Evolutionary conservation across 768 basidiomycete species (phyloP).

Genomic region (Calocybe cyanea): DNA sequence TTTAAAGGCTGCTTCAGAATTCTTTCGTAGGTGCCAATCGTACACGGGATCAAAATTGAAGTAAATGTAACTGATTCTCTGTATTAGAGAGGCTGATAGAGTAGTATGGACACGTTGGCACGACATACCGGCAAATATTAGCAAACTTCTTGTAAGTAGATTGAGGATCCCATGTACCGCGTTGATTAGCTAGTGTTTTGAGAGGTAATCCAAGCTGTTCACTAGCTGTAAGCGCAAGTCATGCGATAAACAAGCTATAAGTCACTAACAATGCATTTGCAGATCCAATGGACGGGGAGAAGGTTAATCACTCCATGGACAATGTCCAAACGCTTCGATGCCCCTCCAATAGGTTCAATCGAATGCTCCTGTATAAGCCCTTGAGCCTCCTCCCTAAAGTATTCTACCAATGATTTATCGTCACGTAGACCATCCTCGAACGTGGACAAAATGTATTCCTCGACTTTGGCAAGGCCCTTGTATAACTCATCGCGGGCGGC

Average conservation of each 20-base stretch:
- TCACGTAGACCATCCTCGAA: background rate
- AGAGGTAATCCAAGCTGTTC: slow-evolving; percentile 42
- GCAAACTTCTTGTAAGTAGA: slow-evolving; percentile 39
- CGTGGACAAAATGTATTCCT: slow-evolving; percentile 8
- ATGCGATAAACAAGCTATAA: background rate
- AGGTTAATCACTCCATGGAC: slow-evolving; percentile 65
- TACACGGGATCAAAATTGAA: slow-evolving; percentile 39
- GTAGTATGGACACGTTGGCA: no score
- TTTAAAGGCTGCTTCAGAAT: slow-evolving; percentile 28
- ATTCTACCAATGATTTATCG: slow-evolving; percentile 17
- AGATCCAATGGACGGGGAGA: slow-evolving; percentile 59
- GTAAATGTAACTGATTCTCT: slow-evolving; percentile 42
- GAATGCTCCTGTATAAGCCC: slow-evolving; percentile 32
- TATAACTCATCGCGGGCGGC: background rate
- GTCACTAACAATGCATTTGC: slow-evolving; percentile 48
- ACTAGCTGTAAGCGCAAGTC: background rate
- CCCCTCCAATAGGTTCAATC: slow-evolving; percentile 24
- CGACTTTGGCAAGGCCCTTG: slow-evolving; percentile 8
- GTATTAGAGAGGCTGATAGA: background rate
- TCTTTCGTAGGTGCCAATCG: slow-evolving; percentile 44
- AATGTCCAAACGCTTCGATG: slow-evolving; percentile 46
- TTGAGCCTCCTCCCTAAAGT: slow-evolving; percentile 30
- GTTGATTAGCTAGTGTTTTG: slow-evolving; percentile 27
- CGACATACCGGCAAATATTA: slow-evolving; percentile 45
- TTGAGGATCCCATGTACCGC: slow-evolving; percentile 36